Percentiles rank a stretch among this genome's conserved stretches.
Evolutionary conservation across 805 yeast genomes (phyloP).

Genomic region (Cyberlindnera americana): DNA sequence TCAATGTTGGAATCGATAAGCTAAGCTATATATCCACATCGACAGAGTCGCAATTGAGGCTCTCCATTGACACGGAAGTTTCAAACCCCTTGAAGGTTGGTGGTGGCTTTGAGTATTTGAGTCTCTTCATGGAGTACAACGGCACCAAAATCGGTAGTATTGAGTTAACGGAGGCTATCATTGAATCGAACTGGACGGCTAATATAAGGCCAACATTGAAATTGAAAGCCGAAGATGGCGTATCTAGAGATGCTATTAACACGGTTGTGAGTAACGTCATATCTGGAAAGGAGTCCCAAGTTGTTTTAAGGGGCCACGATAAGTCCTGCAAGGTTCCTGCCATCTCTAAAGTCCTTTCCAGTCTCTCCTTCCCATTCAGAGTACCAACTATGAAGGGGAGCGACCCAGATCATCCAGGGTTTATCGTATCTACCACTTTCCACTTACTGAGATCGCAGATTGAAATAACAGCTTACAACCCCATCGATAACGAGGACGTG

Average conservation of each 20-base stretch:
- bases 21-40: conserved; percentile 30
- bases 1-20: conserved; percentile 10
- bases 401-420: conserved; percentile 30
- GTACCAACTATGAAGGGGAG: conserved; percentile 27
- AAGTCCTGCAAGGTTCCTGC: conserved; percentile 22
- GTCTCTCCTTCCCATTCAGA: conserved; percentile 27
- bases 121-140: conserved; percentile 31
- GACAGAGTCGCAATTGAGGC: conserved; percentile 19
- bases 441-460: conserved; percentile 53
- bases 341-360: conserved; percentile 26
- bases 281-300: conserved; percentile 35
- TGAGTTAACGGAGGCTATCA: conserved; percentile 23
- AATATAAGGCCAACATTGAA: conserved; percentile 18
- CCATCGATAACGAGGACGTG: conserved; percentile 45
- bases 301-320: conserved; percentile 30
- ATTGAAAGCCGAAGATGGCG: conserved; percentile 18
- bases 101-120: conserved; percentile 25
- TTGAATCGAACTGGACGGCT: conserved; percentile 21
- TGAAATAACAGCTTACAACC: conserved; percentile 52
- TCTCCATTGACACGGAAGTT: conserved; percentile 32
- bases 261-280: conserved; percentile 36
- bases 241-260: conserved; percentile 26
- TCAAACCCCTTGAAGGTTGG: conserved; percentile 33
- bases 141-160: conserved; percentile 34
- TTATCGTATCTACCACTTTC: conserved; percentile 47